phyloP scores from a whole-genome alignment of 768 basidiomycete genomes.

The Neoboletus magnificus region DNA sequence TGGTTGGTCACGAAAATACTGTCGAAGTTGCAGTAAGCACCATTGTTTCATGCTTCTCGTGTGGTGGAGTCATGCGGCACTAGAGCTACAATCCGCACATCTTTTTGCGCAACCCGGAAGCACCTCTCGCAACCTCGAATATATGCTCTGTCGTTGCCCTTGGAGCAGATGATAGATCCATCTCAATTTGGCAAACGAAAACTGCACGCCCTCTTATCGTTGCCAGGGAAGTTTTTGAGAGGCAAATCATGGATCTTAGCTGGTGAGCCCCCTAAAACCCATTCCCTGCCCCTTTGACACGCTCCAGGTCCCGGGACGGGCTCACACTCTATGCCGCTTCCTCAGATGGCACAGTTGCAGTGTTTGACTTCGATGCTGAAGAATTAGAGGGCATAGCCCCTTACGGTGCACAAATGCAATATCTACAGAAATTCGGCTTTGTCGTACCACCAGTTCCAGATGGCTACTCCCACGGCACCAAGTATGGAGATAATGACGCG shows the following conservation, averaged over 20 bases:
- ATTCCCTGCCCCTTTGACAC: constrained; percentile 3
- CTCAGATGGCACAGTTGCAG: constrained; percentile 91
- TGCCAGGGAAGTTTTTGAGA: constrained; percentile 88
- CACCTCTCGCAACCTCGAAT: constrained; percentile 71
- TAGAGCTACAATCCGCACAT: constrained; percentile 86
- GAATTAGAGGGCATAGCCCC: constrained; percentile 83
- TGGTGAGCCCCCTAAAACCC: constrained; percentile 57
- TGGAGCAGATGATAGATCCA: constrained; percentile 88
- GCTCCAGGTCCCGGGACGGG: constrained; percentile 84
- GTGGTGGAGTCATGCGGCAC: constrained; percentile 3
- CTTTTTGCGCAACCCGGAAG: constrained; percentile 72
- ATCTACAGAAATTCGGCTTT: constrained; percentile 81
- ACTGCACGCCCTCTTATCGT: constrained; percentile 88
- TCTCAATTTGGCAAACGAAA: constrained; percentile 97
- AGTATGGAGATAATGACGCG: constrained; percentile 18
- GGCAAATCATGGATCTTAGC: constrained; percentile 92
- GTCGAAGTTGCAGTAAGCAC: constrained; percentile 85
- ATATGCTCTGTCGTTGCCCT: constrained; percentile 92
- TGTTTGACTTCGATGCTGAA: constrained; percentile 76
- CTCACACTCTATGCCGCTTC: constrained; percentile 91
- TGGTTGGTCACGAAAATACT: constrained; percentile 97
- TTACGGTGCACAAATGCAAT: constrained; percentile 68
- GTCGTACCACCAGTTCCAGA: constrained; percentile 61
- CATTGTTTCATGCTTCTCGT: background rate
- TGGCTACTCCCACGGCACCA: constrained; percentile 59